Conservation (phyloP, 805 yeast genomes). For the Saturnispora besseyi region DNA sequence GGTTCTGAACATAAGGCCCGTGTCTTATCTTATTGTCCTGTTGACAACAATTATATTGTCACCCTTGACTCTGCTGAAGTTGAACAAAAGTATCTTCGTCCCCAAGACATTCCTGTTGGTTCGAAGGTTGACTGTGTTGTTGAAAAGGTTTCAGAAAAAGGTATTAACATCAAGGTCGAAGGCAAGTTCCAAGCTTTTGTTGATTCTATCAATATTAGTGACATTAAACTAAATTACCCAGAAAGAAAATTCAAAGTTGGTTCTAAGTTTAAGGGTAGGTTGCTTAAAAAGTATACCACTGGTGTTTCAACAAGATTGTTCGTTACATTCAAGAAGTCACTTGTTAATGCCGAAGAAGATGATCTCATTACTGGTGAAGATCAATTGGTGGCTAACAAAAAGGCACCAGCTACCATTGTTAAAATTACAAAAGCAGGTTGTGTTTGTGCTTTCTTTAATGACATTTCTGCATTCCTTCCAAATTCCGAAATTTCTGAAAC, state of each 20-base stretch:
- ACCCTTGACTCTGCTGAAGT: constrained; percentile 62
- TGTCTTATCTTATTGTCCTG: constrained; percentile 55
- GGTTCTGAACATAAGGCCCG: constrained; percentile 73
- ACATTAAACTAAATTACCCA: constrained; percentile 74
- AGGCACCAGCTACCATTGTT: constrained; percentile 68
- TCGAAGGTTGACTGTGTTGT: constrained; percentile 50
- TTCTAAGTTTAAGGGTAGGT: constrained; percentile 66
- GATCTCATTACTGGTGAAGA: constrained; percentile 35
- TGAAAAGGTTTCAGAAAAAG: constrained; percentile 50
- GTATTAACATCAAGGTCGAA: constrained; percentile 58
- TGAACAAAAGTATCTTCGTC: constrained; percentile 54
- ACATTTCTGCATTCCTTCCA: constrained; percentile 72
- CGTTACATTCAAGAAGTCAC: constrained; percentile 74
- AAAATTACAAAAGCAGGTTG: constrained; percentile 71
- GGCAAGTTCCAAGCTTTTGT: constrained; percentile 68
- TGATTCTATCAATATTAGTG: constrained; percentile 70
- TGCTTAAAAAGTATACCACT: constrained; percentile 39
- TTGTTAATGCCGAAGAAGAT: constrained; percentile 58
- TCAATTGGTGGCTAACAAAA: constrained; percentile 34
- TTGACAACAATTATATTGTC: constrained; percentile 60
- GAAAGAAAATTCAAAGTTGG: constrained; percentile 89
- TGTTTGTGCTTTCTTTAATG: constrained; percentile 74
- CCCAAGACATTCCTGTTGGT: constrained; percentile 72
- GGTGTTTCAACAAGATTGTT: constrained; percentile 39
- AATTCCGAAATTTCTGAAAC: constrained; percentile 85